phyloP scores from a whole-genome alignment of 2,329 filamentous ascomycete species.

The Eurotiales sp. region DNA sequence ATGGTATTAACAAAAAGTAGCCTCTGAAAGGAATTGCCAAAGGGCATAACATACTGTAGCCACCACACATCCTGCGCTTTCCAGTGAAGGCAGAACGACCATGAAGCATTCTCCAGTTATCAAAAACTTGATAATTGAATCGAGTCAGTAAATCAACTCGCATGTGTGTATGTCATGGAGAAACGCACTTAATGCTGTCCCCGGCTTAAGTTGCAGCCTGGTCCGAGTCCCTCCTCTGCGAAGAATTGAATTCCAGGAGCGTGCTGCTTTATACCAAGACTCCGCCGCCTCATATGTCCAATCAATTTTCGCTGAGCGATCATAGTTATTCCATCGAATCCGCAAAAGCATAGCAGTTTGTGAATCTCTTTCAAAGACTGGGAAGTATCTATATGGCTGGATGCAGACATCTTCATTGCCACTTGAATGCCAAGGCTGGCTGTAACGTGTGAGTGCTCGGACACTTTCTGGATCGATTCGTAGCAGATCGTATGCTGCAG shows the following conservation, averaged over 20 bases:
- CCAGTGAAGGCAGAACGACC: conserved; percentile 80
- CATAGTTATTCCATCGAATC: conserved; percentile 90
- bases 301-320: conserved; percentile 66
- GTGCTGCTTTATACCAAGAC: conserved; percentile 76
- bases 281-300: conserved; percentile 49
- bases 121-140: conserved; percentile 64
- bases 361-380: conserved; percentile 64
- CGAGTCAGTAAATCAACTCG: conserved; percentile 8
- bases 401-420: conserved; percentile 83
- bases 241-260: conserved; percentile 68
- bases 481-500: conserved; percentile 61
- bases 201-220: conserved; percentile 77
- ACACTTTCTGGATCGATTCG: conserved; percentile 56
- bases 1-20: too few species aligned
- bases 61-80: conserved; percentile 82
- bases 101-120: conserved; percentile 94
- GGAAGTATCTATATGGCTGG: conserved; percentile 64
- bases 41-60: conserved; percentile 65
- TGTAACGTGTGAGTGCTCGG: conserved; percentile 51
- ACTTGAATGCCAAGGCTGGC: conserved; percentile 74
- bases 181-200: conserved; percentile 67
- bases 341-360: conserved; percentile 51
- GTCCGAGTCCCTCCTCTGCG: conserved; percentile 56
- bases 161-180: too few species aligned
- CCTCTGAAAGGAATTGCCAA: too few species aligned